phyloP scores from a whole-genome alignment of 352 stramenopile genomes.

The Chrysophaeum taylorii region DNA sequence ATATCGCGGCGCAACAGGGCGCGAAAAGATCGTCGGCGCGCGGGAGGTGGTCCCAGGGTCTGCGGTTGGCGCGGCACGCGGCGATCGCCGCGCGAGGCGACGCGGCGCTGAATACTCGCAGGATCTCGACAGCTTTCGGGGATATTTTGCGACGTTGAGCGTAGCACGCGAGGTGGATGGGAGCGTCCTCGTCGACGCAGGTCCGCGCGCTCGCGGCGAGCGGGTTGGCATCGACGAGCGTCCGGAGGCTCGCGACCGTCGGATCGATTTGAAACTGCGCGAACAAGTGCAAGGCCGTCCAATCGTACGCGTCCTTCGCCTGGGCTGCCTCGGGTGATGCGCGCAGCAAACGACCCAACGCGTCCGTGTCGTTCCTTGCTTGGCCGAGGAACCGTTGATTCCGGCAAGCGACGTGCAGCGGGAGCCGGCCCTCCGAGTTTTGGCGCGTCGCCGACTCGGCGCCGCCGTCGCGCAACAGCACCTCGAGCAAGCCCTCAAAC shows the following conservation, averaged over 20 bases:
- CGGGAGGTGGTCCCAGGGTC: slow-evolving; percentile 9
- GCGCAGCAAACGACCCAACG: neutral
- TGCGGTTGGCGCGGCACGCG: neutral
- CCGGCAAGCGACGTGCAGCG: slow-evolving; percentile 1
- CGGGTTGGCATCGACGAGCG: neutral
- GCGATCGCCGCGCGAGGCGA: neutral
- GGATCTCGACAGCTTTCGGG: neutral
- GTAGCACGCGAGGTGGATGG: slow-evolving; percentile 8
- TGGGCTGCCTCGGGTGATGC: neutral
- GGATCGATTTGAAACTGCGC: slow-evolving; percentile 8
- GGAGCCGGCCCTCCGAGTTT: neutral
- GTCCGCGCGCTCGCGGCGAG: neutral
- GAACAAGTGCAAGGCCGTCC: neutral
- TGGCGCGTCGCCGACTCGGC: neutral
- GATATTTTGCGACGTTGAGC: slow-evolving; percentile 1
- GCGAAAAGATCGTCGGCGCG: neutral
- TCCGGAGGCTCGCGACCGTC: neutral
- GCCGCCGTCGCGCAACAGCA: neutral
- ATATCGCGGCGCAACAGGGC: neutral
- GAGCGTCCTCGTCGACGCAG: neutral
- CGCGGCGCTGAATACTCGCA: neutral
- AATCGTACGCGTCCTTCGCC: neutral
- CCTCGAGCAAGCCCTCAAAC: neutral
- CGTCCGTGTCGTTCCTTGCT: neutral
- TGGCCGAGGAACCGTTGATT: neutral